phyloP scores from a whole-genome alignment of 208 protist species.

The Naegleria gruberi region DNA sequence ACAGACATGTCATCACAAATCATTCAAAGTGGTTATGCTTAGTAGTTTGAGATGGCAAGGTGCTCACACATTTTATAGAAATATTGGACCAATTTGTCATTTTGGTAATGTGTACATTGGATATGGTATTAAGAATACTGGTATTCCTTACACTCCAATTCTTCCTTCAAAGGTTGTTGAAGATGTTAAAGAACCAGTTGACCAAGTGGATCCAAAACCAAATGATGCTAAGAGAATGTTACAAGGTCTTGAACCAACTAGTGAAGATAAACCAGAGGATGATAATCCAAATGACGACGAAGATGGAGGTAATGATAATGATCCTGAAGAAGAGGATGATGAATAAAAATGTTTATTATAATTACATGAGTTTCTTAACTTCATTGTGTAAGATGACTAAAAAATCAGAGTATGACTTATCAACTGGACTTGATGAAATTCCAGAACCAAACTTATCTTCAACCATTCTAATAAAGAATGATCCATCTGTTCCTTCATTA shows the following conservation, averaged over 20 bases:
- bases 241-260: neutral
- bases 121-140: conserved; percentile 30
- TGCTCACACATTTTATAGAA: neutral
- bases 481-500: neutral
- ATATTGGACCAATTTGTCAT: neutral
- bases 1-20: neutral
- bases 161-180: conserved; percentile 27
- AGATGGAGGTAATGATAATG: neutral
- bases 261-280: neutral
- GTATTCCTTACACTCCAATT: conserved; percentile 31
- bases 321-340: conserved; percentile 30
- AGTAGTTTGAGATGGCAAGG: neutral
- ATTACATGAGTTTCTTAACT: neutral
- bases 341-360: conserved; percentile 1
- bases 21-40: neutral
- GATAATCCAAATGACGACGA: conserved; percentile 11
- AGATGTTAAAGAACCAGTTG: conserved; percentile 31
- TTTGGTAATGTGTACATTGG: conserved; percentile 39
- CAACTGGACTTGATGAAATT: neutral
- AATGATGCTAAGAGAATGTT: conserved; percentile 33
- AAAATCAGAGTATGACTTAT: neutral
- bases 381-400: neutral
- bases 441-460: neutral
- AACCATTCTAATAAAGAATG: conserved; percentile 8
- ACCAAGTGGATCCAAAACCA: conserved; percentile 24